Evolutionary conservation across 73 alveolate species (phyloP).

Genomic region (Paraurostyla sp.): DNA sequence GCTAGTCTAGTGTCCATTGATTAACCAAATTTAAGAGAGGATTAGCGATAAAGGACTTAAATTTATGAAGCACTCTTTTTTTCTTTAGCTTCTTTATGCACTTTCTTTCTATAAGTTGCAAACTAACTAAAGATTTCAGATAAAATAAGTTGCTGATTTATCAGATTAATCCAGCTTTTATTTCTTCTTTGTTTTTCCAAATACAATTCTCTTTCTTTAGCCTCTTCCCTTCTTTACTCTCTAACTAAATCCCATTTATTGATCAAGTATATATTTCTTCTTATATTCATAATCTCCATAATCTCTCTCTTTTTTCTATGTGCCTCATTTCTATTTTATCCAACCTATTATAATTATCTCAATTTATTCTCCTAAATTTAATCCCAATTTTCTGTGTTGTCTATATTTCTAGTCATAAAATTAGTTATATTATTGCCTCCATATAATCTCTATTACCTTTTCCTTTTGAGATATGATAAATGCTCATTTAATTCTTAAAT

Average conservation of each 20-base stretch:
- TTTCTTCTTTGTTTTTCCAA: background rate
- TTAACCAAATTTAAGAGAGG: background rate
- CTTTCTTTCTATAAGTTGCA: background rate
- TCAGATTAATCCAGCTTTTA: background rate
- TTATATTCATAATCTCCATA: background rate
- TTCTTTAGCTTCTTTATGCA: background rate
- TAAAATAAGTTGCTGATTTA: background rate
- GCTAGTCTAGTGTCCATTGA: background rate
- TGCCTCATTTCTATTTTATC: background rate
- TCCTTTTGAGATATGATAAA: background rate
- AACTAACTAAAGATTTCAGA: background rate
- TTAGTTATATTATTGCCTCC: constrained; percentile 10
- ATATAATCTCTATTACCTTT: background rate
- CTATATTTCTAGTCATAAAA: background rate
- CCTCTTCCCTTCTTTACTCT: background rate
- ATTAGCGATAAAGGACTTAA: background rate
- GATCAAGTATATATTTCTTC: background rate
- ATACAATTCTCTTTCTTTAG: background rate
- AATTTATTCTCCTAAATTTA: background rate
- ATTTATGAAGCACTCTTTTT: background rate
- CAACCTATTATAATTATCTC: background rate
- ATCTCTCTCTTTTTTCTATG: background rate
- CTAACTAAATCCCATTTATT: constrained; percentile 21
- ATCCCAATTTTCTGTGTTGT: background rate
- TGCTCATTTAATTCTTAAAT: background rate